phyloP scores from a whole-genome alignment of 495 filamentous ascomycete genomes.

The Penicillium ochrochloron region DNA sequence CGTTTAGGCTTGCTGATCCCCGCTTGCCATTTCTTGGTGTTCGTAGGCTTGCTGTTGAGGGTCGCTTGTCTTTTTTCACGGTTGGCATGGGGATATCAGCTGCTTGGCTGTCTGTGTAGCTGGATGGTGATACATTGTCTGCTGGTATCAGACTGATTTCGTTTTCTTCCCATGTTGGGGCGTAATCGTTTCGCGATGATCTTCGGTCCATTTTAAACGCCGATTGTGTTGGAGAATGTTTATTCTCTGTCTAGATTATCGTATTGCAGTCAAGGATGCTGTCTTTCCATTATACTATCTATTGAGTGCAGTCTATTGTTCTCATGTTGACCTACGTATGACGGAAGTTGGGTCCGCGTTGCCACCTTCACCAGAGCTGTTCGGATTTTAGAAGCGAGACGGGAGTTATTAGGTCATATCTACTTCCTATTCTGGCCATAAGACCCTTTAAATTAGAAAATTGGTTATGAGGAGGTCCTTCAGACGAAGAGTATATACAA shows the following conservation, averaged over 20 bases:
- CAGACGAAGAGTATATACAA: neutral
- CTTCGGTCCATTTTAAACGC: neutral
- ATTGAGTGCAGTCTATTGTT: constrained; percentile 5
- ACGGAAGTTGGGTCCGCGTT: constrained; percentile 13
- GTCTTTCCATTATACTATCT: constrained; percentile 8
- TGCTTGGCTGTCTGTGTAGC: neutral
- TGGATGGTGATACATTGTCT: constrained; percentile 9
- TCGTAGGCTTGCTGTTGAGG: neutral
- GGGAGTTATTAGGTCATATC: neutral
- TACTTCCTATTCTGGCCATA: neutral
- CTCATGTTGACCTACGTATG: constrained; percentile 31
- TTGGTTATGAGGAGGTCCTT: neutral
- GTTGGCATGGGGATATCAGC: constrained; percentile 2
- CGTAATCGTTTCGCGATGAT: neutral
- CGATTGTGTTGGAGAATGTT: no score
- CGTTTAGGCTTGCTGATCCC: constrained; percentile 39
- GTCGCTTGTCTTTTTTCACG: neutral
- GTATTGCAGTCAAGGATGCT: neutral
- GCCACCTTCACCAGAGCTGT: constrained; percentile 9
- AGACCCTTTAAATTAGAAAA: neutral
- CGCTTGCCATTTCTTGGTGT: constrained; percentile 32
- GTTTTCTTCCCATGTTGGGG: neutral
- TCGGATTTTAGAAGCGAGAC: constrained; percentile 2
- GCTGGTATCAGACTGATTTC: constrained; percentile 5
- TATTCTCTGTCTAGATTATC: no score